Evolutionary conservation across 371 early-diverging fungal genomes (phyloP), one percentile per base, ranked within the genome.

Genomic region (Lichtheimia corymbifera): DNA sequence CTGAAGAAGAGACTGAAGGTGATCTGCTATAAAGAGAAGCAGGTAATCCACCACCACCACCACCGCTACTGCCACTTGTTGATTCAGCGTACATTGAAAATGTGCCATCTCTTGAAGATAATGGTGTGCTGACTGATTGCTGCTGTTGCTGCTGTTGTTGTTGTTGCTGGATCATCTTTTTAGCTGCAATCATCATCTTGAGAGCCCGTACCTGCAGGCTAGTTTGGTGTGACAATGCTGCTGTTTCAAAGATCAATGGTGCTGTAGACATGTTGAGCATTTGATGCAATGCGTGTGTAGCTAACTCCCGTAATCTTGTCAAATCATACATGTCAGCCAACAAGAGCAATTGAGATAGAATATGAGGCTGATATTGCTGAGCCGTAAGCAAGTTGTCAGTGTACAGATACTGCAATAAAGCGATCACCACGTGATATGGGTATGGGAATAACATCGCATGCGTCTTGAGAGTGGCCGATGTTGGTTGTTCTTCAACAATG

Each of bases 321-420:
- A 88, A 61, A 25, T 76, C 71, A 66, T 86, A 86, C 59, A 76
- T 67, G 50, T 80, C 83, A 5, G 87, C 79, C 15, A 85, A 35
- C 2, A 76, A 71, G 20, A 88, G 55, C 0, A 88, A 64, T 41
- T 85, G 86, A 30, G 82, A 80, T 6, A 88, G 67, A 7, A 84
- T 80, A 58, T 74, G 74, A 3, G 79, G 55, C 45, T 73, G 65
- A 57, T 77, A 76, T 62, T 74, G 76, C 63, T 83, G 78, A 50
- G 83, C 63, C 4, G 85, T 83, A 52, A 78, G 67, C 12, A 88
- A 67, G 50, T 80, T 79, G 63, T 82, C 86, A 2, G 88, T 88
- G 65, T 88, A 86, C 55, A 86, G 59, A 52, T 77, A 88, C 52
- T 86, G 87, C 12, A 86, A 67, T 22, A 88, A 77, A 5, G 82